Percentiles rank a stretch among this genome's conserved stretches.
Conservation (phyloP, 2,329 filamentous ascomycete species). For the Orbilia quercus region DNA sequence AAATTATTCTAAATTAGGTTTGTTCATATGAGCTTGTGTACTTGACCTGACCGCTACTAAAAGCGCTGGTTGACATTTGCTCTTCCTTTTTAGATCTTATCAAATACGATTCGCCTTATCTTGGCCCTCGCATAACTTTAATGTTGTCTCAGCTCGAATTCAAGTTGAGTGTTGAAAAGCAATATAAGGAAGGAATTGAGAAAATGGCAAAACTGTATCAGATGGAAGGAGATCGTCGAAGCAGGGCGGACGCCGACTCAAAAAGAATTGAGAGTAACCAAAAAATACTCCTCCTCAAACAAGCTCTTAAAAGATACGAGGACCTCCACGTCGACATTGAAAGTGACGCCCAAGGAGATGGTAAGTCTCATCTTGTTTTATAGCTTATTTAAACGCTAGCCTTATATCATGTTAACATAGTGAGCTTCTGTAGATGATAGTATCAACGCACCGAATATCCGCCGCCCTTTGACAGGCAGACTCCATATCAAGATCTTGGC, state of each 20-base stretch:
- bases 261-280: conserved; percentile 94
- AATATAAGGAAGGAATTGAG: conserved; percentile 98
- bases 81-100: conserved; percentile 77
- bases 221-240: conserved; percentile 97
- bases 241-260: conserved; percentile 88
- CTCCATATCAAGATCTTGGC: conserved; percentile 86
- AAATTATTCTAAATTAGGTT: conserved; percentile 97
- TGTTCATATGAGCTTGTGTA: conserved; percentile 62
- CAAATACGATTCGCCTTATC: conserved; percentile 95
- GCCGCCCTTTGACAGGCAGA: conserved; percentile 94
- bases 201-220: conserved; percentile 99
- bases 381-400: too few relatives aligned
- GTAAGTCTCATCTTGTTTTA: too few relatives aligned
- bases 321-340: conserved; percentile 96
- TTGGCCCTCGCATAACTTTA: conserved; percentile 96
- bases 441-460: conserved; percentile 91
- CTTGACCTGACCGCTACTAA: background rate
- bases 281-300: conserved; percentile 94
- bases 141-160: conserved; percentile 99
- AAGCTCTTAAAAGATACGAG: conserved; percentile 95
- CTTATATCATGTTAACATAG: conserved; percentile 6
- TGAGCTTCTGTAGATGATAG: conserved; percentile 78
- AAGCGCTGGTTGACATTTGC: conserved; percentile 1
- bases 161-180: conserved; percentile 97
- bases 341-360: conserved; percentile 77